Base-by-base conservation (phyloP, 805 yeast genomes). In the Candida fluviatilis region DNA sequence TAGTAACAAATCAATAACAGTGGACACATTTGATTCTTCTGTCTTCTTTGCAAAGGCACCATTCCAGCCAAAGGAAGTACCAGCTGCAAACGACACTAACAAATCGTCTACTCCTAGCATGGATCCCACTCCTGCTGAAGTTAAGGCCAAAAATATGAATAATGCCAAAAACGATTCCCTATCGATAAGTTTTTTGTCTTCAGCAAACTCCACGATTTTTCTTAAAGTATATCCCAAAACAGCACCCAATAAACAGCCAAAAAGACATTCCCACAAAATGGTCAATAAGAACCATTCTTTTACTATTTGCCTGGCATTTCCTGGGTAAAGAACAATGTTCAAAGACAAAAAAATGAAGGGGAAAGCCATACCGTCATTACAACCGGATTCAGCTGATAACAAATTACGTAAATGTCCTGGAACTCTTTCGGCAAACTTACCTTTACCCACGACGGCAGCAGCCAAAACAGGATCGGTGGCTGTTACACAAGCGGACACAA, bases 381-480 rank as follows among this genome's bases (percentile, higher is more conserved):
- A 84, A 3, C 90, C 95, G 0, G 91, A 82, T 51, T 87, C 95
- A 0, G 95, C 95, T 21, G 90, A 77, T 18, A 90, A 66, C 34
- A 89, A 62, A 53, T 88, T 84, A 49, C 95, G 72, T 62, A 89
- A 70, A 61, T 89, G 96, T n/a, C 95, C 95, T 1, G 96, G 95
- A 13, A 89, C 95, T 39, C 95, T 75, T 52, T 77, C 78, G 11
- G 96, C 95, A 57, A 89, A 89, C 55, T 86, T 85, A 48, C 95
- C 95, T 51, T 85, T 89, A 58, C 96, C 95, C 8, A 89, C 96
- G 27, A 89, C 95, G 2, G 96, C 95, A 13, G 95, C 93, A 2
- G 96, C 96, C 53, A 89, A 71, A 30, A 89, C 93, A 5, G 97
- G 97, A 62, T 89, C 97, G 0, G 97, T 90, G 2, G 96, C 96